A percentile compares a stretch with the other conserved stretches of the same genome.
Conservation (phyloP, 768 basidiomycete genomes). For the Leccinellum rugosiceps region DNA sequence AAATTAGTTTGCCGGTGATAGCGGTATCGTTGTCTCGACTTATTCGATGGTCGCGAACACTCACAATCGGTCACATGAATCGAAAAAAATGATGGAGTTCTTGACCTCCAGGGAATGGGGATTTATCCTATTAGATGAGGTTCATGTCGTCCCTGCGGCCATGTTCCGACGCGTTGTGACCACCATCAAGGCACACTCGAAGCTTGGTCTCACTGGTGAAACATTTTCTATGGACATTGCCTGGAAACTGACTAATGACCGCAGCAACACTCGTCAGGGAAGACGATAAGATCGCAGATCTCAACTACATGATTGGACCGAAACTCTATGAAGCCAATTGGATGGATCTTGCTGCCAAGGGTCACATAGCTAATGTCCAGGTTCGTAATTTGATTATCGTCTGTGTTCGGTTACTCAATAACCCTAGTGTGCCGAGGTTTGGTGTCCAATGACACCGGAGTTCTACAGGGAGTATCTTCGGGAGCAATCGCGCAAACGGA, state of each 20-base stretch:
- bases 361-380: conserved; percentile 99
- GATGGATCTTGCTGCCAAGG: conserved; percentile 99
- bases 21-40: conserved; percentile 97
- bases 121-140: conserved; percentile 95
- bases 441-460: conserved; percentile 99
- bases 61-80: conserved; percentile 96
- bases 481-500: conserved; percentile 88
- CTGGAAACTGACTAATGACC: conserved; percentile 2
- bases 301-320: conserved; percentile 99
- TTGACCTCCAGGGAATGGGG: conserved; percentile 98
- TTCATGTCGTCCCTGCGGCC: conserved; percentile 97
- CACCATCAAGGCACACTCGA: conserved; percentile 98
- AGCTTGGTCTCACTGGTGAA: conserved; percentile 92
- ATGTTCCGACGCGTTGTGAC: conserved; percentile 99
- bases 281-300: conserved; percentile 97
- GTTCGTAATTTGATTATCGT: conserved; percentile 40
- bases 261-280: conserved; percentile 96
- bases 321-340: conserved; percentile 99
- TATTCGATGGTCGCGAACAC: conserved; percentile 99
- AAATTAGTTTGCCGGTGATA: conserved; percentile 87
- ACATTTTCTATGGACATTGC: background rate
- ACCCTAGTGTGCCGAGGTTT: conserved; percentile 93
- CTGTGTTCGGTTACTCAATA: conserved; percentile 1
- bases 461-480: conserved; percentile 97
- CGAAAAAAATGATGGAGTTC: conserved; percentile 99